Base-by-base conservation (phyloP, 805 yeast genomes). In the Peterozyma xylosa region DNA sequence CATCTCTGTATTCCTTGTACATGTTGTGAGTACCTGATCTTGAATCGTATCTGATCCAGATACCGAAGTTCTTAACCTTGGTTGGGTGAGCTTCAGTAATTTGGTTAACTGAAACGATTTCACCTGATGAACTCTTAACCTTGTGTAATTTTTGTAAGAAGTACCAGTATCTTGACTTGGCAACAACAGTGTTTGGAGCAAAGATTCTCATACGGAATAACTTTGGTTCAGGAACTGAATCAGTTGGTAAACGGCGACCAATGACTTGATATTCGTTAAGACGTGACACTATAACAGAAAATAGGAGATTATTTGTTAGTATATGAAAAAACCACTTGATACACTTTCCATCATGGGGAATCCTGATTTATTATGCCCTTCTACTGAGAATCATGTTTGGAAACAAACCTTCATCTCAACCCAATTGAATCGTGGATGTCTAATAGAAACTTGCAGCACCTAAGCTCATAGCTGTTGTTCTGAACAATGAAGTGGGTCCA, bases 11-110 rank as follows among this genome's bases (percentile, higher is more conserved):
- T 81, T 93, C 99, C 83, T 93, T 93, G 96, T 93, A 93, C 97
- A 93, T 93, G 95, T 93, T 93, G 95, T 93, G 99, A 67, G 96
- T 90, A 80, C 99, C 99, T 60, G 99, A 93, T 86, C 99, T 95
- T 58, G 99, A 93, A 72, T 93, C 99, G 86, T 93, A 93, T 82
- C 99, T 90, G 73, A 93, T 86, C 99, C 99, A 93, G 79, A 93
- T 73, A 80, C 97, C 99, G 71, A 90, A 93, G 87, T 90, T 93
- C 90, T 93, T 93, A 68, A 93, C 98, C 82, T 87, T 90, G 76
- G 96, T 87, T 76, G 99, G 98, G 80, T 80, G 86, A 70, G 89
- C 76, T 80, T 93, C 99, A 68, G 83, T 68, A 71, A 93, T 86
- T 67, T 74, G 74, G 82, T 88, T 88, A 65, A 93, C 80, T 54